Conservation (phyloP, 2,329 filamentous ascomycete species). For the Apiospora marii region DNA sequence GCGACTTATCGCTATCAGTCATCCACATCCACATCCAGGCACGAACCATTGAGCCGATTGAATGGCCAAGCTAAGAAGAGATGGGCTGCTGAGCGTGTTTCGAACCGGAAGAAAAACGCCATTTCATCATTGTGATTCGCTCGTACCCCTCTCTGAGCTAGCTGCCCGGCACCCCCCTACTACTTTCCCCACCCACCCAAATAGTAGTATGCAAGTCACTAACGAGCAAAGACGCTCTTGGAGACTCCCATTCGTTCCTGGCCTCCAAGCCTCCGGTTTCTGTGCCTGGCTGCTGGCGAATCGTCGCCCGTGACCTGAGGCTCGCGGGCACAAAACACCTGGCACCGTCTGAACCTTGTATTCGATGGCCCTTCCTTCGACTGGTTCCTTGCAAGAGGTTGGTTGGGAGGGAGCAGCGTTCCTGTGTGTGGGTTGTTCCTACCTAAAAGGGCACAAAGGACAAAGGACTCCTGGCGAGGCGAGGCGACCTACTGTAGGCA, state of each 20-base stretch:
- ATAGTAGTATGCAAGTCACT: slow-evolving; percentile 6
- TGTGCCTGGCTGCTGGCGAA: slow-evolving; percentile 12
- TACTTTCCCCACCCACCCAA: slow-evolving; percentile 12
- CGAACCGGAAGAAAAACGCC: slow-evolving; percentile 9
- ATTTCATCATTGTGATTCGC: slow-evolving; percentile 12
- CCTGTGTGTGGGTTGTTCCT: slow-evolving; percentile 9
- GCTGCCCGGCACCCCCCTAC: not conserved
- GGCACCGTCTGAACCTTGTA: slow-evolving; percentile 29
- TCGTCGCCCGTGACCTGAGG: slow-evolving; percentile 2
- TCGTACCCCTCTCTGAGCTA: not conserved
- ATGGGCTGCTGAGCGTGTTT: not conserved
- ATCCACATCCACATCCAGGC: slow-evolving; percentile 1
- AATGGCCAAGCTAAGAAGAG: not conserved
- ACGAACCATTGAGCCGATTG: slow-evolving; percentile 3
- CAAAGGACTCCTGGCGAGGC: not conserved
- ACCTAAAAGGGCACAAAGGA: not conserved
- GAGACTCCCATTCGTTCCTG: slow-evolving; percentile 10
- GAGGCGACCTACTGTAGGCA: not conserved
- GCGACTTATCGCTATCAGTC: slow-evolving; percentile 4
- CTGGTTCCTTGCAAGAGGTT: not conserved
- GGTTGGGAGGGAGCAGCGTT: not conserved
- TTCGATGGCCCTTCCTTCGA: not conserved
- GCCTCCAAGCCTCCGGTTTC: not conserved
- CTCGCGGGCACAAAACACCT: slow-evolving; percentile 27
- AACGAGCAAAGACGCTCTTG: slow-evolving; percentile 11